phyloP scores from a whole-genome alignment of 2,329 filamentous ascomycete genomes.

The Exutisphaerella laricina region DNA sequence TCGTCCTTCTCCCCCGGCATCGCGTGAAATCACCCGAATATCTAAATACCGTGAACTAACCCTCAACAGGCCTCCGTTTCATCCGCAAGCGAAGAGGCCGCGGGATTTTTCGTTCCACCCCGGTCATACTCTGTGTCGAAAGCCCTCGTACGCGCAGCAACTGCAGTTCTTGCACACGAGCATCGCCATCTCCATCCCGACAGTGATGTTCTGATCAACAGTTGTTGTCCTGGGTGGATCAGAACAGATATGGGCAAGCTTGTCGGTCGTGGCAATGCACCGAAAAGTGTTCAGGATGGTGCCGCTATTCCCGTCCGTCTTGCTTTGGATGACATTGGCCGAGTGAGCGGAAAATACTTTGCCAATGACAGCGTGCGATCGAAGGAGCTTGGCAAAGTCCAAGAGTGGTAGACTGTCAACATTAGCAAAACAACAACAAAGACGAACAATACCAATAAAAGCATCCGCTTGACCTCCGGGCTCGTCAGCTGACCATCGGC shows the following conservation, averaged over 20 bases:
- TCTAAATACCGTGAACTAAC: background rate
- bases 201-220: constrained; percentile 31
- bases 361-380: constrained; percentile 32
- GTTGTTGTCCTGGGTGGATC: constrained; percentile 37
- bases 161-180: constrained; percentile 30
- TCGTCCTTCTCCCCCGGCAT: no score
- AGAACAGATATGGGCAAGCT: constrained; percentile 35
- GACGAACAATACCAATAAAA: no score
- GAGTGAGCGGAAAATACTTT: constrained; percentile 34
- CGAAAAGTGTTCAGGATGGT: constrained; percentile 34
- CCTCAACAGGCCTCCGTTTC: constrained; percentile 17
- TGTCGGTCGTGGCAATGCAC: constrained; percentile 24
- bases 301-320: constrained; percentile 34
- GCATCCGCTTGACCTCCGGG: no score
- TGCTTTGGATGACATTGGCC: constrained; percentile 33
- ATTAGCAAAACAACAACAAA: background rate
- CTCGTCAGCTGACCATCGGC: no score
- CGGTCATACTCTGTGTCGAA: constrained; percentile 34
- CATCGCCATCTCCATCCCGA: constrained; percentile 18
- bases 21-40: no score
- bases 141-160: constrained; percentile 32
- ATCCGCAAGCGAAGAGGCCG: constrained; percentile 19
- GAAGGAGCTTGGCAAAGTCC: constrained; percentile 28
- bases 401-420: constrained; percentile 25
- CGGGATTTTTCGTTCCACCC: constrained; percentile 27